Evolutionary conservation across 176 grass and related monocot species (phyloP), one percentile per base, ranked within the genome.

Genomic region (Carex cristatella): DNA sequence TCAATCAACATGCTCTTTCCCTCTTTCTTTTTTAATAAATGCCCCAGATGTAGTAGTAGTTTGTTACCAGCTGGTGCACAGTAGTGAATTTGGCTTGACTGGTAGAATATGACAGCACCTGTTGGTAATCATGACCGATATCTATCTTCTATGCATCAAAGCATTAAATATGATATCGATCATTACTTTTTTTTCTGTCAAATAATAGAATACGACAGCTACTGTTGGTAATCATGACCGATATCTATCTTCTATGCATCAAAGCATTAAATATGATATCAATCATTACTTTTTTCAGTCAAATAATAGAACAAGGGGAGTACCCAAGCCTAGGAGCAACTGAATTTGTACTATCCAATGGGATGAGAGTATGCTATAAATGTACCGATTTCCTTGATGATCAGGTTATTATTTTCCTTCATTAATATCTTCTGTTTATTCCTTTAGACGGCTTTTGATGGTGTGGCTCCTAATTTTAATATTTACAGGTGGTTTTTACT

Each of bases 331-430:
- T 99, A 84, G 93, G 93, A 85, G 90, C 87, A n/a, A 92, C 93
- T 91, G 96, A 99, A 85, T 95, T 94, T 84, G 79, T 92, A 86
- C 90, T 99, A 69, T 99, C 96, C 4, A 99, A 99, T 92, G 96
- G 96, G 85, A 94, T 99, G 91, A 86, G 87, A 71, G 75, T 99
- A 89, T 99, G 93, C 86, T 99, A 95, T 84, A 99, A 99, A 83
- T 89, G 81, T 64, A 99, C 93, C n/a, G 96, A 99, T 66, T 99
- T 99, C 86, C 96, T 99, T 89, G 96, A 99, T 89, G 96, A 99
- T 89, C 96, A 99, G 93, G 96, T 99, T 89, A 27, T 87, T 89
- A 35, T 77, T 61, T 49, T 87, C 56, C 40, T 65, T 44, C 59
- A 64, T 63, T 23, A 27, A 44, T 63, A 44, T 54, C 33, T 30